These are phyloP conservation scores for Geranomyces michiganensis DNA, from an alignment of 192 early-diverging fungal genomes.

Conservation along the genomic window DNA sequence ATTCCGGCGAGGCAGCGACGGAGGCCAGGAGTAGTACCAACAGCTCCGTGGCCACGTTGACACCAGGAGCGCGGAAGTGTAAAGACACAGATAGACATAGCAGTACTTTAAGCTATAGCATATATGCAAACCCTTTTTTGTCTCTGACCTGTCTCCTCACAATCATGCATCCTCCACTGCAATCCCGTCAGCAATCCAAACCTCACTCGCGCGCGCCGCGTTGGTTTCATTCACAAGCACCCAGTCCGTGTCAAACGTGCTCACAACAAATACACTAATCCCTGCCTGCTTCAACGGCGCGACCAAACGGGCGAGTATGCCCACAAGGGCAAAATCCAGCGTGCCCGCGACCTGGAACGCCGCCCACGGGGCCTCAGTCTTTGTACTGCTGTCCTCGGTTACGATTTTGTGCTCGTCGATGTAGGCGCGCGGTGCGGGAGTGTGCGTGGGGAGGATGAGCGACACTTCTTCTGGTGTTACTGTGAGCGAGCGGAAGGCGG, in stretches of 20 bases:
- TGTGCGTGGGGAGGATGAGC: conserved; percentile 16
- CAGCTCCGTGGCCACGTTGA: too few relatives aligned
- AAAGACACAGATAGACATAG: too few relatives aligned
- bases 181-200: conserved; percentile 16
- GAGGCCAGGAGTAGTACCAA: neutral
- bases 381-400: neutral
- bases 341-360: conserved; percentile 61
- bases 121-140: too few relatives aligned
- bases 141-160: too few relatives aligned
- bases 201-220: neutral
- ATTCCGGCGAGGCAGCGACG: neutral
- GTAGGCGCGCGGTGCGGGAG: neutral
- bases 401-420: neutral
- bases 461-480: conserved; percentile 23
- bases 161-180: neutral
- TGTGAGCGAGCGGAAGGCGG: conserved; percentile 18
- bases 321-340: conserved; percentile 70
- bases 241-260: conserved; percentile 77
- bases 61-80: too few relatives aligned
- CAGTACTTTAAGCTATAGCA: too few relatives aligned
- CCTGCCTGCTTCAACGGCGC: conserved; percentile 53
- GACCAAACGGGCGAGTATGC: conserved; percentile 61
- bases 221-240: conserved; percentile 64
- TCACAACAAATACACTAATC: conserved; percentile 70
- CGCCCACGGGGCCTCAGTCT: conserved; percentile 36